Evolutionary conservation across 345 rosid genomes (phyloP).

Genomic region (Pistacia vera): DNA sequence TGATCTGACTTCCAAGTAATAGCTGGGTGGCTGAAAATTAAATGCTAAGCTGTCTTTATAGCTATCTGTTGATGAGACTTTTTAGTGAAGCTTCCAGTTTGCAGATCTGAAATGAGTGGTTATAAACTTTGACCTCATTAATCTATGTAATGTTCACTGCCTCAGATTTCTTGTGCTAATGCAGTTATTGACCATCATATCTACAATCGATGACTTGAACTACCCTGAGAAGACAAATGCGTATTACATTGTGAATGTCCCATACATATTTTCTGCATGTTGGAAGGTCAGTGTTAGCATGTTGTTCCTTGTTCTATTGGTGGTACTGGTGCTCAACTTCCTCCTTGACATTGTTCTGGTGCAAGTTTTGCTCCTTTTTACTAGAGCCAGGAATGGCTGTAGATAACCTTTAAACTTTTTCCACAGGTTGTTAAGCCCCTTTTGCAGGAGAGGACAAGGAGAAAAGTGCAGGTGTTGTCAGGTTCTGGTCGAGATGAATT

Average conservation of each 20-base stretch:
- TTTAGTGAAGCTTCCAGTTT: neutral
- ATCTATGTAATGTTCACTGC: neutral
- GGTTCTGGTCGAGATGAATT: constrained; percentile 86
- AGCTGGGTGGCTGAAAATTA: neutral
- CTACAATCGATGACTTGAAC: constrained; percentile 89
- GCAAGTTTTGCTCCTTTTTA: neutral
- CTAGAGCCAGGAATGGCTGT: neutral
- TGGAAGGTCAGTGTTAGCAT: constrained; percentile 62
- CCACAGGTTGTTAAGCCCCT: constrained; percentile 89
- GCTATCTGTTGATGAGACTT: neutral
- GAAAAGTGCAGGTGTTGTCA: constrained; percentile 74
- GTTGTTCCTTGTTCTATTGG: neutral
- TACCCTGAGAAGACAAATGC: constrained; percentile 94
- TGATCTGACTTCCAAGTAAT: neutral
- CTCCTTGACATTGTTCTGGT: neutral
- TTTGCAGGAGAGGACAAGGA: constrained; percentile 89
- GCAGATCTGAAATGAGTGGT: constrained; percentile 1
- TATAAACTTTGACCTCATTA: neutral
- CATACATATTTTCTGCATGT: constrained; percentile 91
- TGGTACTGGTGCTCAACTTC: neutral
- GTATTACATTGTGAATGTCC: constrained; percentile 87
- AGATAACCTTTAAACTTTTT: constrained; percentile 19
- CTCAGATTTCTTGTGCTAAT: constrained; percentile 17
- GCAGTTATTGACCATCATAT: constrained; percentile 85
- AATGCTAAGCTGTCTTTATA: constrained; percentile 4